phyloP scores from a whole-genome alignment of 2,329 filamentous ascomycete species.

The Aureobasidium musti region DNA sequence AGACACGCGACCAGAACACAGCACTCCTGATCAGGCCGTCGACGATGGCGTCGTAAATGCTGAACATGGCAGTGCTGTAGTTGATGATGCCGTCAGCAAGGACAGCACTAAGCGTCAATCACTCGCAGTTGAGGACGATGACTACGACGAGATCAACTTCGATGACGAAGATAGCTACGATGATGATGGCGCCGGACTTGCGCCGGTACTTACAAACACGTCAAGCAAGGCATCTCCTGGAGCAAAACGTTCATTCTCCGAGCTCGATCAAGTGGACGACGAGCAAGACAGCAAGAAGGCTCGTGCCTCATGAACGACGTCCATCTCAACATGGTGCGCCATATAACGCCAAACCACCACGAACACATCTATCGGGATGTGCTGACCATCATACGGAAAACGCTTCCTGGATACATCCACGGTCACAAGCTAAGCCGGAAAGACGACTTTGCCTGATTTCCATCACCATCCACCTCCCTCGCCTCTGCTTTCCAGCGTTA shows the following conservation, averaged over 20 bases:
- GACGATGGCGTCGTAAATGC: neutral
- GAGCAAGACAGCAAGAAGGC: constrained; percentile 31
- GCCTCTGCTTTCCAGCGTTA: constrained; percentile 12
- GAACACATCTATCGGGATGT: neutral
- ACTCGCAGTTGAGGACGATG: neutral
- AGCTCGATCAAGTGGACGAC: constrained; percentile 29
- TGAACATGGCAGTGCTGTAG: neutral
- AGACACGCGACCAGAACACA: neutral
- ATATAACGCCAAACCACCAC: neutral
- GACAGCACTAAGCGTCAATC: neutral
- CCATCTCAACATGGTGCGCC: constrained; percentile 22
- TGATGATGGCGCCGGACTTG: constrained; percentile 31
- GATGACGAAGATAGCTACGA: constrained; percentile 34
- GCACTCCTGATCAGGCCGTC: neutral
- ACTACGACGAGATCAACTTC: constrained; percentile 34
- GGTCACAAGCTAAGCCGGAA: constrained; percentile 10
- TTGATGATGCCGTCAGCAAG: neutral
- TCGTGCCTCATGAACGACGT: constrained; percentile 28
- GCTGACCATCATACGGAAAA: neutral
- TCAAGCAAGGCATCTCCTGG: constrained; percentile 26
- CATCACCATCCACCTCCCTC: neutral
- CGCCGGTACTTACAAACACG: constrained; percentile 2
- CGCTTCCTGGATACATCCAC: neutral
- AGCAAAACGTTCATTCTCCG: constrained; percentile 4
- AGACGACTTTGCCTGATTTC: neutral